Percentiles rank a stretch among this genome's conserved stretches.
These are phyloP conservation scores for Neophaeococcomyces aloes DNA, from an alignment of 2,329 filamentous ascomycete species.

Conservation along the genomic window DNA sequence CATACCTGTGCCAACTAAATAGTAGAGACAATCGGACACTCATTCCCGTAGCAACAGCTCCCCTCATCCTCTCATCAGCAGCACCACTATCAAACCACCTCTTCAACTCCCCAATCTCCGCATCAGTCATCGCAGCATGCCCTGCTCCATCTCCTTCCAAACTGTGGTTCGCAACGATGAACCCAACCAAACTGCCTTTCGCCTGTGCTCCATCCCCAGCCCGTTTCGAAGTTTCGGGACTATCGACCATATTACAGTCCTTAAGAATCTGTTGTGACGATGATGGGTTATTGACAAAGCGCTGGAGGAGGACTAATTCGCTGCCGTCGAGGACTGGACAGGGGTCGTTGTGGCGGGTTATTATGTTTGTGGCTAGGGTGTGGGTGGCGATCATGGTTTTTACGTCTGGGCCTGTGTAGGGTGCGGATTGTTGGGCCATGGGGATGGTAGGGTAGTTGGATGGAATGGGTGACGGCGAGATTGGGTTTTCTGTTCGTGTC, in stretches of 20 bases:
- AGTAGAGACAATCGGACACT: neutral
- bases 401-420: conserved; percentile 1
- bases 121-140: neutral
- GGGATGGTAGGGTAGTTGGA: neutral
- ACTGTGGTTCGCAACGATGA: neutral
- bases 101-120: conserved; percentile 4
- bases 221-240: neutral
- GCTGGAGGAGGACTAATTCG: neutral
- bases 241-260: neutral
- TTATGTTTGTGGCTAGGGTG: neutral
- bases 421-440: neutral
- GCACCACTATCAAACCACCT: neutral
- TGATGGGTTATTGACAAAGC: neutral
- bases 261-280: neutral
- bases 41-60: no score
- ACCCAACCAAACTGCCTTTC: conserved; percentile 1
- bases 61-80: neutral
- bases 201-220: neutral
- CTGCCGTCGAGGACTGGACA: neutral
- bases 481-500: no score
- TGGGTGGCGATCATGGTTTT: neutral
- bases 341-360: neutral
- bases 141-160: neutral
- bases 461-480: neutral
- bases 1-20: no score